phyloP scores from a whole-genome alignment of 805 yeast genomes.

The Saturnispora galanensis region DNA sequence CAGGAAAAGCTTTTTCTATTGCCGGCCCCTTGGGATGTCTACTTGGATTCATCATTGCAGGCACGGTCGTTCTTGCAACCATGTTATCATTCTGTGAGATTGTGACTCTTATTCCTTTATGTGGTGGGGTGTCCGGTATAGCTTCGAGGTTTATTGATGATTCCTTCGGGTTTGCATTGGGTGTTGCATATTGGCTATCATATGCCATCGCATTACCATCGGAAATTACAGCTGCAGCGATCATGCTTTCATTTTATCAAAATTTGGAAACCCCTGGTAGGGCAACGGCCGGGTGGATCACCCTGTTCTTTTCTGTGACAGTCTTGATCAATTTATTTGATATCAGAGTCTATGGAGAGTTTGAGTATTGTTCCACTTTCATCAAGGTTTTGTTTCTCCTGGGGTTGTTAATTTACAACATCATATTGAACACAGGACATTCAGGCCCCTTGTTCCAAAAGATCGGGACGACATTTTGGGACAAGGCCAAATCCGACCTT shows the following conservation, averaged over 20 bases:
- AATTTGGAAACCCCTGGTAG: conserved; percentile 40
- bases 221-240: conserved; percentile 71
- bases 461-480: conserved; percentile 70
- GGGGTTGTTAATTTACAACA: conserved; percentile 50
- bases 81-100: conserved; percentile 73
- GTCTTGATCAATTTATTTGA: conserved; percentile 50
- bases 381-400: conserved; percentile 46
- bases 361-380: conserved; percentile 55
- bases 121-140: conserved; percentile 68
- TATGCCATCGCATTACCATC: conserved; percentile 68
- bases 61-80: conserved; percentile 55
- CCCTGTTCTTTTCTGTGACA: conserved; percentile 42
- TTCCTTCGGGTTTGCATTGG: conserved; percentile 66
- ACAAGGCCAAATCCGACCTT: conserved; percentile 37
- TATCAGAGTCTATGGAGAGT: conserved; percentile 65
- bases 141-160: conserved; percentile 70
- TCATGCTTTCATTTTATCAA: conserved; percentile 62
- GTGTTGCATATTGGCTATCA: conserved; percentile 66
- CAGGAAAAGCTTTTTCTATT: conserved; percentile 63
- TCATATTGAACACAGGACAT: conserved; percentile 53
- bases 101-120: conserved; percentile 70
- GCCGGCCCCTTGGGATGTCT: conserved; percentile 75
- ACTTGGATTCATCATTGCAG: conserved; percentile 56
- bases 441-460: conserved; percentile 32
- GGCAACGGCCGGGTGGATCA: conserved; percentile 58